Percentiles rank a stretch among this genome's conserved stretches.
These are phyloP conservation scores for Hymenochaete sp. DNA, from an alignment of 1,284 basidiomycete species.

Conservation along the genomic window DNA sequence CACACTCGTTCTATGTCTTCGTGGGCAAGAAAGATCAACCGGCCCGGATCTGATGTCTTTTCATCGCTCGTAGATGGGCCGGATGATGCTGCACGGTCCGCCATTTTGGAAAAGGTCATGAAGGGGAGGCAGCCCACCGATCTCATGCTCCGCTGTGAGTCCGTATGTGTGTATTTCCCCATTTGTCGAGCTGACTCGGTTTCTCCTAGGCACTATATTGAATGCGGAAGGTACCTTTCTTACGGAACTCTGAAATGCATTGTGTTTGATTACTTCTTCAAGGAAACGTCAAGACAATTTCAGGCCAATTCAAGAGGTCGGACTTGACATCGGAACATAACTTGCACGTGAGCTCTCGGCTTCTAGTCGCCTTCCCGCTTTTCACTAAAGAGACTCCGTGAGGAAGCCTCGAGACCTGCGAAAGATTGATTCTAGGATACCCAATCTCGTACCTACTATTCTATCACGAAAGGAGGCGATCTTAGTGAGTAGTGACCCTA, in stretches of 20 bases:
- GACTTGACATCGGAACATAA: slow-evolving; percentile 85
- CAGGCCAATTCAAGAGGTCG: slow-evolving; percentile 83
- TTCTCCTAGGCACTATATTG: slow-evolving; percentile 84
- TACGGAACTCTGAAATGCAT: slow-evolving; percentile 7
- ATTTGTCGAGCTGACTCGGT: slow-evolving; percentile 14
- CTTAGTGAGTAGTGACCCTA: slow-evolving; percentile 42
- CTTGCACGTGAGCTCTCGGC: slow-evolving; percentile 58
- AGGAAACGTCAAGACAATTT: slow-evolving; percentile 85
- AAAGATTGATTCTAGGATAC: slow-evolving; percentile 91
- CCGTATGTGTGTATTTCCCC: slow-evolving; percentile 35
- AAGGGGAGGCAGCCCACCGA: slow-evolving; percentile 73
- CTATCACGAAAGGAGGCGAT: slow-evolving; percentile 84
- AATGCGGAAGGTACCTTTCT: slow-evolving; percentile 58
- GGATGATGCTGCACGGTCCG: slow-evolving; percentile 61
- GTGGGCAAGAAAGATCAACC: too few species aligned
- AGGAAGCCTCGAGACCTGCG: slow-evolving; percentile 96
- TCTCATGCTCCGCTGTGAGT: slow-evolving; percentile 76
- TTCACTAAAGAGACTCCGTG: slow-evolving; percentile 20
- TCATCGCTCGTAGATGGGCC: slow-evolving; percentile 48
- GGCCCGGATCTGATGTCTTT: too few species aligned
- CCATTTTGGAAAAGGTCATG: slow-evolving; percentile 72
- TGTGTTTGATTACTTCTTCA: slow-evolving; percentile 16
- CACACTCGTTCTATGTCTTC: too few species aligned
- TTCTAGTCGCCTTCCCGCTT: neutral
- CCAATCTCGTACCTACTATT: slow-evolving; percentile 92